Percentiles rank a stretch among this genome's conserved stretches.
Evolutionary conservation across 2,329 filamentous ascomycete species (phyloP).

Genomic region (Graphilbum fragrans): DNA sequence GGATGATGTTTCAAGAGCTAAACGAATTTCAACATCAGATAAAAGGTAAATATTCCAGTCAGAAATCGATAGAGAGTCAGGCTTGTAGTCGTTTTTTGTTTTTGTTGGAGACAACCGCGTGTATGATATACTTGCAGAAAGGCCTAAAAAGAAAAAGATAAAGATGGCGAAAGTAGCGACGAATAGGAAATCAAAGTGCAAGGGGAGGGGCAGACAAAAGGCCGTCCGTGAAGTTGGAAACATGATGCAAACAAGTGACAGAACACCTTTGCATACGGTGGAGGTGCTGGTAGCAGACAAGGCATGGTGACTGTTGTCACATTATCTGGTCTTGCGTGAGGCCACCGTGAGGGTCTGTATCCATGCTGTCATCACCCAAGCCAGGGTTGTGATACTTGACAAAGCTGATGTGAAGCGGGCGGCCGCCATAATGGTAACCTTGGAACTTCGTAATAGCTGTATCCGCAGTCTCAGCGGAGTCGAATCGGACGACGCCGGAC

Average conservation of each 20-base stretch:
- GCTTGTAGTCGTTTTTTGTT: too few species aligned
- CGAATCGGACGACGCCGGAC: constrained; percentile 93
- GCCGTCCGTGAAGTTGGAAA: too few species aligned
- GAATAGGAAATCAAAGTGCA: too few species aligned
- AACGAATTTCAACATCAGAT: not conserved
- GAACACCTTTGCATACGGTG: too few species aligned
- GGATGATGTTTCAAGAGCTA: not conserved
- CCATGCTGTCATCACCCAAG: constrained; percentile 61
- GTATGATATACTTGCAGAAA: too few species aligned
- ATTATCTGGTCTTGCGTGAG: constrained; percentile 98
- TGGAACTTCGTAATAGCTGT: constrained; percentile 96
- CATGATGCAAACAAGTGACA: too few species aligned
- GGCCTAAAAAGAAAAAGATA: too few species aligned
- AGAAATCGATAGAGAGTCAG: too few species aligned
- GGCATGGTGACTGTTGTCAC: constrained; percentile 39
- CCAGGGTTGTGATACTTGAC: constrained; percentile 76
- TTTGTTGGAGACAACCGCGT: too few species aligned
- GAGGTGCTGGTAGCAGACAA: too few species aligned
- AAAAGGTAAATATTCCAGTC: not conserved
- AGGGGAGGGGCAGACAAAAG: too few species aligned
- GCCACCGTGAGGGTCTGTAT: constrained; percentile 61
- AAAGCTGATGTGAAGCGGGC: constrained; percentile 83
- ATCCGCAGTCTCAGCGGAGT: constrained; percentile 69
- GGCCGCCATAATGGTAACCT: constrained; percentile 91
- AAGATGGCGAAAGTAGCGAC: too few species aligned